Conservation (phyloP, 352 stramenopile genomes). For the Blastocystis sp. region DNA sequence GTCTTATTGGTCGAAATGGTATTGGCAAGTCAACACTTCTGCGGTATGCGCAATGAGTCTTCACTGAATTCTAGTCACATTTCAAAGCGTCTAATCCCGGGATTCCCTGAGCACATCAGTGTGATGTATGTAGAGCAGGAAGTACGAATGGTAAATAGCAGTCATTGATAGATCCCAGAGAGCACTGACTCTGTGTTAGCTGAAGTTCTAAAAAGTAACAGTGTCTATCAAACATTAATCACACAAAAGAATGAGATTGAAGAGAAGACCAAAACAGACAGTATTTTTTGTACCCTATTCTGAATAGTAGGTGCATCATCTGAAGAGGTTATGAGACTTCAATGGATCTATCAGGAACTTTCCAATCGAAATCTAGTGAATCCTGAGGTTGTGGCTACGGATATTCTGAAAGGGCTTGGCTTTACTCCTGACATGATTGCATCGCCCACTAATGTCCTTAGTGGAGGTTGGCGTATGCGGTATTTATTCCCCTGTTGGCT, state of each 20-base stretch:
- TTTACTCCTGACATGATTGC: slow-evolving; percentile 86
- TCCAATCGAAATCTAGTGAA: not conserved
- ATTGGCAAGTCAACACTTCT: slow-evolving; percentile 94
- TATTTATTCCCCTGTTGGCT: not conserved
- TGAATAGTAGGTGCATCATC: not conserved
- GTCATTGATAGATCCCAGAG: slow-evolving; percentile 23
- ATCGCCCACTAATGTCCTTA: slow-evolving; percentile 79
- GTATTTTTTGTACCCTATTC: not conserved
- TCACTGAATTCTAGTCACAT: slow-evolving; percentile 69
- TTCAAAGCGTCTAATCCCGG: slow-evolving; percentile 40
- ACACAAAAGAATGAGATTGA: slow-evolving; percentile 37
- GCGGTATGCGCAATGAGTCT: slow-evolving; percentile 86
- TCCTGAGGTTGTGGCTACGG: not conserved
- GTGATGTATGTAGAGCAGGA: slow-evolving; percentile 68
- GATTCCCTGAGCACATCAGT: slow-evolving; percentile 54
- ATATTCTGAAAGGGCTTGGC: slow-evolving; percentile 84
- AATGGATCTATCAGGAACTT: slow-evolving; percentile 45
- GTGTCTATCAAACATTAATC: slow-evolving; percentile 1
- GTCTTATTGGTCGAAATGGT: slow-evolving; percentile 95
- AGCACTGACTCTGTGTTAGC: not conserved
- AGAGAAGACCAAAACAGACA: slow-evolving; percentile 52
- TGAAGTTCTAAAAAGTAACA: slow-evolving; percentile 43
- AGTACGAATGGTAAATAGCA: not conserved
- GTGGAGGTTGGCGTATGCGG: slow-evolving; percentile 89
- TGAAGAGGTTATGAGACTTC: not conserved